Base-by-base conservation (phyloP, 2,329 filamentous ascomycete genomes). In the Mycosphaerella sp. region DNA sequence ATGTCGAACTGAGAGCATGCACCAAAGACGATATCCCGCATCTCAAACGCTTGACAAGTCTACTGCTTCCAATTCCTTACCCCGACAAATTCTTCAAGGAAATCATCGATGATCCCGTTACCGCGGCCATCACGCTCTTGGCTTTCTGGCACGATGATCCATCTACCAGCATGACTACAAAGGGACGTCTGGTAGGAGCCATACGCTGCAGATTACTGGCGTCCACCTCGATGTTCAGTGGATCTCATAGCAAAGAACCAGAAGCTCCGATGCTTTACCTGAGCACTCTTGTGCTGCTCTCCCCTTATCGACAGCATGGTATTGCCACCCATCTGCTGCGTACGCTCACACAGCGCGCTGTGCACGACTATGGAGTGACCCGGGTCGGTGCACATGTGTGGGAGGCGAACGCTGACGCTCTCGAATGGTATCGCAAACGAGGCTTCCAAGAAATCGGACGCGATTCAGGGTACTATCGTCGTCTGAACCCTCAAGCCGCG, bases 351-450 rank as follows among this genome's bases (percentile, higher is more conserved):
- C 54, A 51, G 16, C 59, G 58, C 4, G 68, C 66, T 8, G 71
- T 76, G 4, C 69, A 71, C 28, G 68, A 75, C 49, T 76, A 81
- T 55, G 73, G 74, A 21, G 74, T 79, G 21, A 67, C 66, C 9
- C 71, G 68, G 12, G 74, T 84, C 16, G 80, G 77, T 2, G 81
- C 81, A 9, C 81, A 85, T 65, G 80, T 84, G 0, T 84, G 82
- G 74, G 79, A 81, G 58, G 76, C 74, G 17, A 84, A 84, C 50
- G 71, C 74, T 14, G 79, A 82, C 43, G 81, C 74, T 0, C 59
- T 81, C 56, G 71, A 73, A 42, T 85, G 81, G 81, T 85, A 85
- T 67, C 63, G 66, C 40, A 75, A 77, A 55, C 71, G 80, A 4
- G 79, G 77, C 0, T 85, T 85, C 54, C 70, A 70, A 54, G 71